These are phyloP conservation scores for Plantago major DNA, from an alignment of 257 asterid genomes.

Conservation along the genomic window DNA sequence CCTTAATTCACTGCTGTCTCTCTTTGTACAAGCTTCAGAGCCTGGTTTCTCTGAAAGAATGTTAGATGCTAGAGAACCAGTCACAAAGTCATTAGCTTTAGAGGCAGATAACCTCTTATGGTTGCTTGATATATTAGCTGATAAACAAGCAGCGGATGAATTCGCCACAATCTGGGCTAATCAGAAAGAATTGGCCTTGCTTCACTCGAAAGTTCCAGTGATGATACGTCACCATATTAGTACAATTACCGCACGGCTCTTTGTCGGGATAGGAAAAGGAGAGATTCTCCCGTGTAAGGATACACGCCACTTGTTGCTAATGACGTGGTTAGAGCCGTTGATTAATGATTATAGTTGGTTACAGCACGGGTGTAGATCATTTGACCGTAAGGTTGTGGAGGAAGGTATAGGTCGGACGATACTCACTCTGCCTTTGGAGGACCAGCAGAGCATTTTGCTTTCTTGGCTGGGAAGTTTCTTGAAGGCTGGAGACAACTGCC, in stretches of 20 bases:
- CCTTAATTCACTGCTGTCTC: conserved; percentile 41
- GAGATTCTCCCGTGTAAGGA: conserved; percentile 80
- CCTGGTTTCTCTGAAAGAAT: conserved; percentile 31
- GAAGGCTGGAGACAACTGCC: conserved; percentile 81
- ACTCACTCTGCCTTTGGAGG: conserved; percentile 84
- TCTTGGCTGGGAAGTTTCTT: conserved; percentile 77
- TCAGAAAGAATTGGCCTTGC: conserved; percentile 57
- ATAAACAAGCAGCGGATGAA: conserved; percentile 65
- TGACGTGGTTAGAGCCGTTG: conserved; percentile 83
- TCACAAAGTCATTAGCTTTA: conserved; percentile 38
- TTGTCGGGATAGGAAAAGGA: conserved; percentile 88
- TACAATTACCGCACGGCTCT: conserved; percentile 59
- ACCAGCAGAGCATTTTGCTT: conserved; percentile 71
- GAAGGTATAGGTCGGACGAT: conserved; percentile 91
- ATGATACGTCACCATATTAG: conserved; percentile 67
- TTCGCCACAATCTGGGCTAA: conserved; percentile 68
- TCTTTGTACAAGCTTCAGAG: conserved; percentile 69
- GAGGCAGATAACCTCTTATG: conserved; percentile 80
- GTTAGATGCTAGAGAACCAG: conserved; percentile 32
- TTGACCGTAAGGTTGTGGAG: conserved; percentile 78
- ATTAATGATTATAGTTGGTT: conserved; percentile 83
- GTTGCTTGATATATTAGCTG: conserved; percentile 76
- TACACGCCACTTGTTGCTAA: conserved; percentile 52
- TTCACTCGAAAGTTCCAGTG: conserved; percentile 47
- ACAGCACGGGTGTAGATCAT: conserved; percentile 72